phyloP scores from a whole-genome alignment of 805 yeast genomes.

The Blastobotrys robertii region DNA sequence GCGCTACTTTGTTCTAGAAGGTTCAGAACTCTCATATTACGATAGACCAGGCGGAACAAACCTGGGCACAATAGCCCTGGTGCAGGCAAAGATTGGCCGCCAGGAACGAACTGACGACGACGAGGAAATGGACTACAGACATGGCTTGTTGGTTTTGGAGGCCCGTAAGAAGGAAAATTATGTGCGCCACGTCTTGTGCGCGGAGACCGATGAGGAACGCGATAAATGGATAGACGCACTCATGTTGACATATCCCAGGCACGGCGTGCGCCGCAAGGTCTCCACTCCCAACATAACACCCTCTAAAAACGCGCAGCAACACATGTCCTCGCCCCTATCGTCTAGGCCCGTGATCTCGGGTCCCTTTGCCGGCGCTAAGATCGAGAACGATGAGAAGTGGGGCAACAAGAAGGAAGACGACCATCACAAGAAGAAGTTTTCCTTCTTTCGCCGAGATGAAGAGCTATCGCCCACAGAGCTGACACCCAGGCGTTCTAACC shows the following conservation, averaged over 20 bases:
- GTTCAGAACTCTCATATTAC: constrained; percentile 44
- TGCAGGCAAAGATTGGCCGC: constrained; percentile 44
- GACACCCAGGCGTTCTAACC: too few relatives aligned
- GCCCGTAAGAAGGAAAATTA: constrained; percentile 25
- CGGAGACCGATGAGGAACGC: constrained; percentile 69
- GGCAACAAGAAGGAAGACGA: constrained; percentile 3
- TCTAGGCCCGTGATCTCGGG: constrained; percentile 2
- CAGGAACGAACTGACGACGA: constrained; percentile 22
- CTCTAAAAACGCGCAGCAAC: constrained; percentile 1
- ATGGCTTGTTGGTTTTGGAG: constrained; percentile 46
- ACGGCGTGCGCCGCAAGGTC: not conserved
- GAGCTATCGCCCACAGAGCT: not conserved
- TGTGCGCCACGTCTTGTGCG: constrained; percentile 50
- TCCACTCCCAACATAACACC: constrained; percentile 2
- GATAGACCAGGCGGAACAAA: constrained; percentile 48
- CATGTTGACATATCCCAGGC: constrained; percentile 12
- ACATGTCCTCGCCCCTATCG: not conserved
- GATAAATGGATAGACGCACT: constrained; percentile 57
- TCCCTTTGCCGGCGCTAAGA: constrained; percentile 4
- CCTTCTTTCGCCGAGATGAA: not conserved
- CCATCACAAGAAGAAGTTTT: not conserved
- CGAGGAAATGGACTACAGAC: constrained; percentile 29
- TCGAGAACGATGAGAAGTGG: constrained; percentile 8
- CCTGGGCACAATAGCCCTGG: constrained; percentile 42
- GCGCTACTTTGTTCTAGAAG: constrained; percentile 58